phyloP scores from a whole-genome alignment of 192 early-diverging fungal genomes.

The Polychytrium aggregatum region DNA sequence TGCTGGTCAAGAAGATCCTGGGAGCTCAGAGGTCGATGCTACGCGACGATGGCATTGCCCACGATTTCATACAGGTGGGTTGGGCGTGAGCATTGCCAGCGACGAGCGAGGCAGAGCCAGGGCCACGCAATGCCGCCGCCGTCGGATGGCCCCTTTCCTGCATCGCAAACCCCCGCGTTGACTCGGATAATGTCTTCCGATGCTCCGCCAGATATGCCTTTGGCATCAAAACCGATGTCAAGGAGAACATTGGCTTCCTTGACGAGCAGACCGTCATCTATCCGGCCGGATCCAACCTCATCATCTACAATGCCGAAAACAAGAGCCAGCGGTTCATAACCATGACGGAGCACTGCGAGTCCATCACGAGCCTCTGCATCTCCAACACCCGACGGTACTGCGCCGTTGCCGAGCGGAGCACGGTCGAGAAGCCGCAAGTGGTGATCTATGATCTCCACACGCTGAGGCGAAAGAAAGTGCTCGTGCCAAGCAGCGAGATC shows the following conservation, averaged over 20 bases:
- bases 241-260: slow-evolving; percentile 23
- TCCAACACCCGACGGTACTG: slow-evolving; percentile 37
- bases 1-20: no score
- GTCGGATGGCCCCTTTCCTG: no score
- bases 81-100: no score
- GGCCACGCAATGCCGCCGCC: no score
- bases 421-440: slow-evolving; percentile 29
- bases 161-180: no score
- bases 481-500: slow-evolving; percentile 17
- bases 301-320: slow-evolving; percentile 40
- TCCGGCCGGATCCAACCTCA: slow-evolving; percentile 34
- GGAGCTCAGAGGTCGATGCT: no score
- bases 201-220: slow-evolving; percentile 46
- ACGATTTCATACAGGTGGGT: no score
- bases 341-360: slow-evolving; percentile 32
- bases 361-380: slow-evolving; percentile 36
- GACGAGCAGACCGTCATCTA: slow-evolving; percentile 41
- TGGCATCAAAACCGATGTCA: slow-evolving; percentile 30
- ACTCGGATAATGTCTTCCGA: no score
- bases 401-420: slow-evolving; percentile 40
- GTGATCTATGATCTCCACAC: slow-evolving; percentile 43
- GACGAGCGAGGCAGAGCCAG: no score
- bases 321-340: slow-evolving; percentile 32
- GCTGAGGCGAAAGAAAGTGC: slow-evolving; percentile 36
- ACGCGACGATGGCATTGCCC: no score